Base-by-base conservation (phyloP, 139 green algal genomes). In the Chlamydomonas sphaeroides region DNA sequence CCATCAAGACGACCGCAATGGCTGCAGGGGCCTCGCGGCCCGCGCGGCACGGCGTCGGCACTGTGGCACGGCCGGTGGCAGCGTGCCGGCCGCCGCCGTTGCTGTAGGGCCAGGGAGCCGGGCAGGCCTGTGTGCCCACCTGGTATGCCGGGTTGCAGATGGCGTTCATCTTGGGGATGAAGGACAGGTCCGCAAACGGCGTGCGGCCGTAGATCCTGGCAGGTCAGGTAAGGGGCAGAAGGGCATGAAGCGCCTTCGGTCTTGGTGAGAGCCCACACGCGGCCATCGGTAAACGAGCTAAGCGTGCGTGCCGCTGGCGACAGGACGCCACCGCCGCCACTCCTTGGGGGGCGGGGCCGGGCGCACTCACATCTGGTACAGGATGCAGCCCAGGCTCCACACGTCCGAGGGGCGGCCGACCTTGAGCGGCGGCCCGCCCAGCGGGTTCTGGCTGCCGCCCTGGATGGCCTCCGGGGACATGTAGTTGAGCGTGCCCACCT, bases 401-500 rank as follows among this genome's bases (percentile, higher is more conserved):
- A 99, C 92, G 89, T 99, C 97, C 14, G 91, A 96, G 36, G 97
- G 86, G 0, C 97, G 89, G 7, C 96, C 95, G 6, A 95, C 93
- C 84, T 94, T 95, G 79, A 93, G 94, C 56, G 91, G 84, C 17
- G 92, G 85, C 0, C 88, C 91, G 14, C 93, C 94, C 51, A 93
- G 71, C 69, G 90, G 96, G 88, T 95, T 94, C 85, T 90, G 93
- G 65, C 78, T 87, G 30, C 95, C 95, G 23, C 92, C 94, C 69
- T 97, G 86, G 81, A 99, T 97, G 39, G 97, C 95, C 86, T 99
- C 97, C 14, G 97, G 97, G 1, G 92, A 95, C 97, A 99, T 99
- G 93, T 99, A 99, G 90, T 99, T 99, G 2, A 99, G 89, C 11
- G 97, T 99, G 61, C 97, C 97, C 6, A 98, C 95, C 92, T 96